phyloP scores from a whole-genome alignment of 176 grass and related monocot species.

The Raddia distichophylla region DNA sequence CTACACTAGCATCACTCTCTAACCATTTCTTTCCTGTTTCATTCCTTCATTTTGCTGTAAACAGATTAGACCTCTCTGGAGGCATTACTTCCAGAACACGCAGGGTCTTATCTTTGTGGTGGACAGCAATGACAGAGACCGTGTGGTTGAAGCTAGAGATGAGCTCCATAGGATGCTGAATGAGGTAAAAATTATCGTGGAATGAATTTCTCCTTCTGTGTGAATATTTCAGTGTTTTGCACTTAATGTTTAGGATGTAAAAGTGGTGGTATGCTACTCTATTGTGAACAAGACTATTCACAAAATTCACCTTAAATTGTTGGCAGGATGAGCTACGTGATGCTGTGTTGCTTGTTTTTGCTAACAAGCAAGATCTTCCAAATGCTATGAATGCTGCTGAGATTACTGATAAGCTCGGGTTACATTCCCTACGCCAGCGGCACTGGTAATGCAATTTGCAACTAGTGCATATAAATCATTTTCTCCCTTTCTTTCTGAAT shows the following conservation, averaged over 20 bases:
- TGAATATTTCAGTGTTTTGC: not conserved
- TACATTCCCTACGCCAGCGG: constrained; percentile 38
- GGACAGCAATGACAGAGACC: constrained; percentile 34
- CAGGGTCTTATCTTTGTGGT: constrained; percentile 41
- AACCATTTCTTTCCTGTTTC: no score
- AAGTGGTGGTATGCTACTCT: not conserved
- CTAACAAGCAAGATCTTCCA: constrained; percentile 46
- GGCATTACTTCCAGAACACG: constrained; percentile 41
- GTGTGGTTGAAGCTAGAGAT: constrained; percentile 39
- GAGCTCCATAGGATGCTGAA: constrained; percentile 42
- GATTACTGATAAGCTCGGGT: constrained; percentile 45
- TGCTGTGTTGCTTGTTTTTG: constrained; percentile 39
- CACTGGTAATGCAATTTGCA: constrained; percentile 27
- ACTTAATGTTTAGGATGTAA: not conserved
- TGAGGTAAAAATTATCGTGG: constrained; percentile 21
- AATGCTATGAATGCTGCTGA: constrained; percentile 47
- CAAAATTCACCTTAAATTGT: constrained; percentile 11
- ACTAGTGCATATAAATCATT: not conserved
- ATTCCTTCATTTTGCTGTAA: not conserved
- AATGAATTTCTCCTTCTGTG: not conserved
- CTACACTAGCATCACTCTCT: no score
- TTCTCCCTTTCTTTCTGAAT: not conserved
- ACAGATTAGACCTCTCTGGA: constrained; percentile 41
- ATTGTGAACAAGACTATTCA: not conserved
- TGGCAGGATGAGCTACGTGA: constrained; percentile 39